Evolutionary conservation across 352 stramenopile genomes (phyloP).

Genomic region (Phytophthora aleatoria): DNA sequence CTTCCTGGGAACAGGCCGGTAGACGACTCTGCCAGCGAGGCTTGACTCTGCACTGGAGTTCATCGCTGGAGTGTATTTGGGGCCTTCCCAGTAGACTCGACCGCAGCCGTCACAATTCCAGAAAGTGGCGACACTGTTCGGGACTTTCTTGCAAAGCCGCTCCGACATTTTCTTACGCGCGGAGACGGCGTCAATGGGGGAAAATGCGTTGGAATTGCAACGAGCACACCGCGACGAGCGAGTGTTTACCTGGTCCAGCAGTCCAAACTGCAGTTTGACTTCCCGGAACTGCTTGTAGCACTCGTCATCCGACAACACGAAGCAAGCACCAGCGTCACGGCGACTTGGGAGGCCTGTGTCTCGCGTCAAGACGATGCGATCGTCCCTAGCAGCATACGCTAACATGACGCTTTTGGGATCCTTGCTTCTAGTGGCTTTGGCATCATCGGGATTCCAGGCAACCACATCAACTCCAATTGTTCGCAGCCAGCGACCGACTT

Average conservation of each 20-base stretch:
- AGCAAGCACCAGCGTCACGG: constrained; percentile 55
- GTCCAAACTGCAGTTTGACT: constrained; percentile 58
- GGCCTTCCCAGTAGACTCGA: constrained; percentile 76
- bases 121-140: constrained; percentile 36
- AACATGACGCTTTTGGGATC: constrained; percentile 37
- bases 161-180: constrained; percentile 38
- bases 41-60: constrained; percentile 1
- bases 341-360: constrained; percentile 47
- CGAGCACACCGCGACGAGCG: constrained; percentile 52
- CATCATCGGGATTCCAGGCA: constrained; percentile 42
- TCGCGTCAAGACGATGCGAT: constrained; percentile 59
- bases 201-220: constrained; percentile 54
- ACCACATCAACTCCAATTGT: constrained; percentile 78
- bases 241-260: constrained; percentile 39
- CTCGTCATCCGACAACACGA: constrained; percentile 54
- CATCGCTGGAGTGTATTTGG: constrained; percentile 60
- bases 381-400: constrained; percentile 35
- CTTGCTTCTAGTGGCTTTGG: constrained; percentile 10
- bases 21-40: constrained; percentile 22
- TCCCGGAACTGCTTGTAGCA: constrained; percentile 64
- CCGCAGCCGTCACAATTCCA: constrained; percentile 61
- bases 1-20: constrained; percentile 29
- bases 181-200: constrained; percentile 30
- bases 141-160: constrained; percentile 35
- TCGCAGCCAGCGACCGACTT: constrained; percentile 70